Evolutionary conservation across 345 rosid genomes (phyloP), one percentile per base, ranked within the genome.

Genomic region (Salix purpurea): DNA sequence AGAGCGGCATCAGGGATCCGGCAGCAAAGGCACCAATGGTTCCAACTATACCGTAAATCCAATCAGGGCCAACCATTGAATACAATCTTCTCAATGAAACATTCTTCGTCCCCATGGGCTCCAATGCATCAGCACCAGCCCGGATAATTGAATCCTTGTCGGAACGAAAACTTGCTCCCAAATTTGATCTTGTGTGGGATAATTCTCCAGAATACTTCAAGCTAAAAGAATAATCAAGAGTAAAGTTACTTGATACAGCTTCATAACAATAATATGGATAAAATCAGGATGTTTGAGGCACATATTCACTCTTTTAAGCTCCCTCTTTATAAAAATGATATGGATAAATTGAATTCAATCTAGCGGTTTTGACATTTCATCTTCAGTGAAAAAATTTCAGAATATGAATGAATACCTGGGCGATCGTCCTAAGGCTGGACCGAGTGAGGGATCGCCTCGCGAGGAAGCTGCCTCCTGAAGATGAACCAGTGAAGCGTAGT

Each of bases 1-100:
- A 95, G 58, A 95, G 92, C 5, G 99, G 99, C 99, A 93, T 91
- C 82, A 87, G 92, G 34, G 99, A 88, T 84, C 99, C 99, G 24
- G 96, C 91, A 48, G 90, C 80, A 3, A 95, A 85, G 28, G 96
- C 98, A 65, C 90, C 77, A 30, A 91, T 40, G 67, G 89, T 90
- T 46, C 99, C 99, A 50, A 81, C 76, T 19, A 91, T 37, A n/a
- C 93, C 99, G 56, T 90, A 93, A 44, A 73, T 81, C 98, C 99
- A 95, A 81, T 95, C 98, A 23, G 97, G 99, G 2, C 86, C 83
- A 21, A 91, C 78, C 98, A 95, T 93, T 58, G 97, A 82, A 80
- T 92, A 96, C 34, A 93, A 77, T 84, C 90, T 92, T 79, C 79
- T 82, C 5, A 84, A 15, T 12, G 94, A 87, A 68, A 93, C 88